Percentiles rank a stretch among this genome's conserved stretches.
These are phyloP conservation scores for Ramichloridium luteum DNA, from an alignment of 2,329 filamentous ascomycete species.

Conservation along the genomic window DNA sequence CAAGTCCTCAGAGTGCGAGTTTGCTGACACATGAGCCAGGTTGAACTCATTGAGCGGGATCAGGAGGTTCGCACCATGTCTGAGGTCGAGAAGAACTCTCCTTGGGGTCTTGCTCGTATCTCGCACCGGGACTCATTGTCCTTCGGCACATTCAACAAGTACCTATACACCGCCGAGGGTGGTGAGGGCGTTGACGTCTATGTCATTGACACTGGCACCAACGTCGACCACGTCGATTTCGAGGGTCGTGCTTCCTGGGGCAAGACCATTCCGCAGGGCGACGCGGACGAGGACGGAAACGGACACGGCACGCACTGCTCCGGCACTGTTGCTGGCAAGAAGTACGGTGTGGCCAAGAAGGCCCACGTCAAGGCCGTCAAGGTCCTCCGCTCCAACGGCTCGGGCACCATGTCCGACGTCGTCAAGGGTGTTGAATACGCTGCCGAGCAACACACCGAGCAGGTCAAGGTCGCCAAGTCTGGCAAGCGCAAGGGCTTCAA, in stretches of 20 bases:
- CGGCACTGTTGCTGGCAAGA: slow-evolving; percentile 92
- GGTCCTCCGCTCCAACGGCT: slow-evolving; percentile 93
- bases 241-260: slow-evolving; percentile 93
- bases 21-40: slow-evolving; percentile 41
- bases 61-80: slow-evolving; percentile 76
- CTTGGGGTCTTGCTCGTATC: slow-evolving; percentile 98
- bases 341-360: slow-evolving; percentile 99
- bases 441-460: slow-evolving; percentile 63
- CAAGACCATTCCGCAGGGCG: slow-evolving; percentile 79
- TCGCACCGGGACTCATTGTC: slow-evolving; percentile 80
- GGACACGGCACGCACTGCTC: slow-evolving; percentile 99
- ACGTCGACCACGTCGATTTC: slow-evolving; percentile 88
- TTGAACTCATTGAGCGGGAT: slow-evolving; percentile 93
- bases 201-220: slow-evolving; percentile 96
- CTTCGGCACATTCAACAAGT: slow-evolving; percentile 96
- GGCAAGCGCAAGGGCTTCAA: slow-evolving; percentile 95
- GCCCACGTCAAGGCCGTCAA: slow-evolving; percentile 94
- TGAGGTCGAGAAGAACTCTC: slow-evolving; percentile 76
- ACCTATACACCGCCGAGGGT: slow-evolving; percentile 77
- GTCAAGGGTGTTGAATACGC: slow-evolving; percentile 97
- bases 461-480: slow-evolving; percentile 66
- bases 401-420: slow-evolving; percentile 96
- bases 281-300: slow-evolving; percentile 86
- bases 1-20: too few relatives aligned
- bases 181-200: slow-evolving; percentile 98